These are phyloP conservation scores for Nicotiana otophora DNA, from an alignment of 257 asterid genomes.

Conservation along the genomic window DNA sequence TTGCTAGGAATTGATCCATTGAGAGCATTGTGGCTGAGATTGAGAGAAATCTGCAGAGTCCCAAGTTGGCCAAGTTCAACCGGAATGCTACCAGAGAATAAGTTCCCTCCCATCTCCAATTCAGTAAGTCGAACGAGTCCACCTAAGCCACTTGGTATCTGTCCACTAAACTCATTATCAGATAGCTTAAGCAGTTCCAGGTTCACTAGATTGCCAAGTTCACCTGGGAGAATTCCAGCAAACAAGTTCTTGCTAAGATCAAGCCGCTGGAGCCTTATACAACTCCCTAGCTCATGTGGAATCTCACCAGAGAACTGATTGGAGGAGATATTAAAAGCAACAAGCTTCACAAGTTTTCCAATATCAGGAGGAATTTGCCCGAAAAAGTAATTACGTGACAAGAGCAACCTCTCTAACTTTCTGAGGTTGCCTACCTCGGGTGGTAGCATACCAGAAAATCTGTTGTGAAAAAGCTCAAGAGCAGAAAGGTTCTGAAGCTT, in stretches of 20 bases:
- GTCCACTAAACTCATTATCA: slow-evolving; percentile 54
- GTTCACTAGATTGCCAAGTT: slow-evolving; percentile 64
- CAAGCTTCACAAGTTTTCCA: slow-evolving; percentile 71
- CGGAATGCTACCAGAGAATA: slow-evolving; percentile 61
- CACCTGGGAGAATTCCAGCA: slow-evolving; percentile 47
- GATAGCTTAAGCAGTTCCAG: slow-evolving; percentile 70
- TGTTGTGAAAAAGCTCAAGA: slow-evolving; percentile 63
- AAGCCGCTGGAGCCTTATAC: slow-evolving; percentile 73
- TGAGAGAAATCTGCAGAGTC: slow-evolving; percentile 72
- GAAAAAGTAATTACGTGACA: slow-evolving; percentile 56
- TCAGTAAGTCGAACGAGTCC: slow-evolving; percentile 59
- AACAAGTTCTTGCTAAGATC: slow-evolving; percentile 72
- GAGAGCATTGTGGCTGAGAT: slow-evolving; percentile 61
- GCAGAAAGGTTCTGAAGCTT: slow-evolving; percentile 71
- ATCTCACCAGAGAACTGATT: slow-evolving; percentile 53
- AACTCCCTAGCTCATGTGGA: slow-evolving; percentile 66
- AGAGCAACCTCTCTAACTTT: slow-evolving; percentile 63
- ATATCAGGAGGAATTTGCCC: slow-evolving; percentile 75
- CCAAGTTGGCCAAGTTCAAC: slow-evolving; percentile 63
- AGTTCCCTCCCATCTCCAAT: slow-evolving; percentile 80
- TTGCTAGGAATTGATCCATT: slow-evolving; percentile 56
- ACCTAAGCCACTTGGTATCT: slow-evolving; percentile 62
- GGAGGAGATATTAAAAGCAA: slow-evolving; percentile 66
- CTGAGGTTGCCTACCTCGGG: slow-evolving; percentile 50
- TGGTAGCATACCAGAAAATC: slow-evolving; percentile 67